Evolutionary conservation across 2,329 filamentous ascomycete genomes (phyloP).

Genomic region (Tolypocladium sp.): DNA sequence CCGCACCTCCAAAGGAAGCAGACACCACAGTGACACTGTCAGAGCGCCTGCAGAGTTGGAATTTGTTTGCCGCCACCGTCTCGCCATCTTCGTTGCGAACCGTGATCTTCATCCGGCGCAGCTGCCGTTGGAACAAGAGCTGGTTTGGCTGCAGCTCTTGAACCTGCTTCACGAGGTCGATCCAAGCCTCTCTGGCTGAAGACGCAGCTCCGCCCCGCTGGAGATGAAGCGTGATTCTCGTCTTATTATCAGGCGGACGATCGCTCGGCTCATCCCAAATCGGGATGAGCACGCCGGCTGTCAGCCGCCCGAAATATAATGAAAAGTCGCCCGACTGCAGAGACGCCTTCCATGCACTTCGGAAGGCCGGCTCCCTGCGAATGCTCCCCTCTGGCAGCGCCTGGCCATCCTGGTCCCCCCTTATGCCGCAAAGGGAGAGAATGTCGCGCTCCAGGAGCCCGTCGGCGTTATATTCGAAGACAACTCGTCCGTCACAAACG

Average conservation of each 20-base stretch:
- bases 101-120: background rate
- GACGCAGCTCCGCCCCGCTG: background rate
- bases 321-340: background rate
- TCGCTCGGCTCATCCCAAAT: background rate
- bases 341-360: background rate
- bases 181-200: background rate
- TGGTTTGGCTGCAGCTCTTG: background rate
- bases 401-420: background rate
- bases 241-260: background rate
- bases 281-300: background rate
- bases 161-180: background rate
- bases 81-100: background rate
- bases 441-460: background rate
- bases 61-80: background rate
- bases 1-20: background rate
- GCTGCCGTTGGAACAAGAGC: background rate
- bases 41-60: background rate
- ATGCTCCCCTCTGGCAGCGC: background rate
- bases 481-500: background rate
- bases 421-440: background rate
- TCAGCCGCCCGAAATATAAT: background rate
- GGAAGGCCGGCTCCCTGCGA: background rate
- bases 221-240: background rate
- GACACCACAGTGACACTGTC: background rate
- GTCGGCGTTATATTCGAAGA: background rate